Conservation (phyloP, 768 basidiomycete genomes). For the Pleurotus citrinopileatus region DNA sequence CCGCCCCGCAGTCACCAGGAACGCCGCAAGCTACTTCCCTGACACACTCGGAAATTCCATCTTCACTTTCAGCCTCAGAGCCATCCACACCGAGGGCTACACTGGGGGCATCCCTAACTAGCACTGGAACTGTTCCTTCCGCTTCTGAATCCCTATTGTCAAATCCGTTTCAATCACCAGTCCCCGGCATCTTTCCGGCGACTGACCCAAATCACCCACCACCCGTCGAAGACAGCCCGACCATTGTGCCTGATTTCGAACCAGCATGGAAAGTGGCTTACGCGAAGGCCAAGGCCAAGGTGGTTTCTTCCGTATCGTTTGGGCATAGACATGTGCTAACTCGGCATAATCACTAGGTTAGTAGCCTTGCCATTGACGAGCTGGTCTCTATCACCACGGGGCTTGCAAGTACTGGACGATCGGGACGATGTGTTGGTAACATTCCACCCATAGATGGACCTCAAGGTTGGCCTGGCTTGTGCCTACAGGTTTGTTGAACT, state of each 20-base stretch:
- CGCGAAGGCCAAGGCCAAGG: slow-evolving; percentile 38
- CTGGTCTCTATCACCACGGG: slow-evolving; percentile 49
- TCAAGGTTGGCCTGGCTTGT: slow-evolving; percentile 46
- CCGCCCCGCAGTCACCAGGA: too few relatives aligned
- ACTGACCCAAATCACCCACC: slow-evolving; percentile 46
- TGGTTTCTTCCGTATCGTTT: not conserved
- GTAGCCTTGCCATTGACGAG: slow-evolving; percentile 38
- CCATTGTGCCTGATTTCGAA: slow-evolving; percentile 15
- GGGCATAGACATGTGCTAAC: not conserved
- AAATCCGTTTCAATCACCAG: slow-evolving; percentile 39
- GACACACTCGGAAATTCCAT: too few relatives aligned
- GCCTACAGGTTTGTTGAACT: slow-evolving; percentile 39
- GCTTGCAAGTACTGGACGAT: slow-evolving; percentile 5
- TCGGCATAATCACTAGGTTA: slow-evolving; percentile 22
- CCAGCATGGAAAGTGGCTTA: slow-evolving; percentile 42
- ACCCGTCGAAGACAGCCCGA: slow-evolving; percentile 23
- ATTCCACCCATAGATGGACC: slow-evolving; percentile 26
- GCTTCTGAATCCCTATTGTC: slow-evolving; percentile 35
- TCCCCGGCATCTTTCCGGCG: slow-evolving; percentile 42
- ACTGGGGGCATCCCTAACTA: too few relatives aligned
- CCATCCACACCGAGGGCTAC: too few relatives aligned
- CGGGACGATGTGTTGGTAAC: slow-evolving; percentile 52
- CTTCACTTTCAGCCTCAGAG: too few relatives aligned
- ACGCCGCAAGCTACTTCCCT: too few relatives aligned
- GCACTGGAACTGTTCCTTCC: not conserved